Base-by-base conservation (phyloP, 2,329 filamentous ascomycete species). In the Ampelomyces quisqualis region DNA sequence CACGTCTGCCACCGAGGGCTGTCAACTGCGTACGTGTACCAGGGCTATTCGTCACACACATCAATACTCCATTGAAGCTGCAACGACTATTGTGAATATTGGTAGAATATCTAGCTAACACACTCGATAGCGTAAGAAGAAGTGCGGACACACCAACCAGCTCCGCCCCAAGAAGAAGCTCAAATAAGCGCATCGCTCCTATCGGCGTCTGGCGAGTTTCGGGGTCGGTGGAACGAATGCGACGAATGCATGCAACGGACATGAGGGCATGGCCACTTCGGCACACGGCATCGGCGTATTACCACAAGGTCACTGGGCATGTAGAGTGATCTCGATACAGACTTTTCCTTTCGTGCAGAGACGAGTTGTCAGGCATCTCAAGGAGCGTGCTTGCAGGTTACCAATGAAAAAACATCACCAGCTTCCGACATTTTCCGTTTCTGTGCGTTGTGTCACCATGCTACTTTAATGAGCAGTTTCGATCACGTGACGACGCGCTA, bases 141-240 rank as follows among this genome's bases (percentile, higher is more conserved):
- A 97, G 85, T 97, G 91, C 78, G 93, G 91, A 57, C 93, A 97
- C 86, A 94, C 86, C 80, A 97, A 97, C 88, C 93, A 98, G 85
- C 88, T 98, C 74, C 89, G 93, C 79, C 93, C 93, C 77, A 98
- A 98, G 91, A 98, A 98, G 90, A 98, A 98, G 91, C 84, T 95
- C 74, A 95, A 96, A 80, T 91, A 86, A 75, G 78, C 74, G 73
- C 51, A 48, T 67, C 64, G 62, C 62, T 49, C 41, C 41, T 52
- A 54, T 48, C 43, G 64, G 64, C 60, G 60, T 65, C 55, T 57
- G 63, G 59, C 58, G 58, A 61, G 58, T 53, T 40, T 34, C 47
- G 45, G 57, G 49, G 45, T 47, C 47, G 54, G 54, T 40, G 56
- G 47, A 53, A 62, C 53, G 59, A 61, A 58, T 53, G 55, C 52